Percentiles rank a stretch among this genome's conserved stretches.
Evolutionary conservation across 148 eudicot species (phyloP).

Genomic region (Arbutus unedo): DNA sequence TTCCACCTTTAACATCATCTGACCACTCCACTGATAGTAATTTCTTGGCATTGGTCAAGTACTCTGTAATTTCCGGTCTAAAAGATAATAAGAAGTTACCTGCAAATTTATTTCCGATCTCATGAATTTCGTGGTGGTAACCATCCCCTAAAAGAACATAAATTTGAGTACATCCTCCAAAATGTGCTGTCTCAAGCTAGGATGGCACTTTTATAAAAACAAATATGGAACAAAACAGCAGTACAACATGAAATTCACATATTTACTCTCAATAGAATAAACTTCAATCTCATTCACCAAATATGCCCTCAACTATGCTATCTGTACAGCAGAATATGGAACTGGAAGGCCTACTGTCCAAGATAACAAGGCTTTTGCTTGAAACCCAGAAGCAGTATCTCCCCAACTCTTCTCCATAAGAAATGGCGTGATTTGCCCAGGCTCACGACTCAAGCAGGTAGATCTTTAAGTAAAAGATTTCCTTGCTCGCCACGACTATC

Average conservation of each 20-base stretch:
- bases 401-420: not conserved
- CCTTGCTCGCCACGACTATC: not conserved
- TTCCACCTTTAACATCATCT: slow-evolving; percentile 75
- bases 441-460: slow-evolving; percentile 4
- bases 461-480: not conserved
- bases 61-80: slow-evolving; percentile 59
- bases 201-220: not conserved
- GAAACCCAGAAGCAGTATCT: not conserved
- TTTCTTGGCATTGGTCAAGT: slow-evolving; percentile 22
- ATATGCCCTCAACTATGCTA: not conserved
- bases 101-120: slow-evolving; percentile 36
- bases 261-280: not conserved
- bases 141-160: slow-evolving; percentile 3
- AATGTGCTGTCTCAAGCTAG: not conserved
- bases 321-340: not conserved
- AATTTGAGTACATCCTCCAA: not conserved
- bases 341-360: not conserved
- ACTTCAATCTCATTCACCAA: not conserved
- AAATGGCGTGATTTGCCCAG: not conserved
- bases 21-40: slow-evolving; percentile 72
- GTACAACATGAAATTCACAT: not conserved
- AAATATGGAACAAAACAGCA: not conserved
- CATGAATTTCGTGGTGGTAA: slow-evolving; percentile 2
- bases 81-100: slow-evolving; percentile 88
- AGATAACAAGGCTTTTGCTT: not conserved